Percentiles rank a stretch among this genome's conserved stretches.
Conservation (phyloP, 164 flowering plant species). For the Nymphaea colorata region DNA sequence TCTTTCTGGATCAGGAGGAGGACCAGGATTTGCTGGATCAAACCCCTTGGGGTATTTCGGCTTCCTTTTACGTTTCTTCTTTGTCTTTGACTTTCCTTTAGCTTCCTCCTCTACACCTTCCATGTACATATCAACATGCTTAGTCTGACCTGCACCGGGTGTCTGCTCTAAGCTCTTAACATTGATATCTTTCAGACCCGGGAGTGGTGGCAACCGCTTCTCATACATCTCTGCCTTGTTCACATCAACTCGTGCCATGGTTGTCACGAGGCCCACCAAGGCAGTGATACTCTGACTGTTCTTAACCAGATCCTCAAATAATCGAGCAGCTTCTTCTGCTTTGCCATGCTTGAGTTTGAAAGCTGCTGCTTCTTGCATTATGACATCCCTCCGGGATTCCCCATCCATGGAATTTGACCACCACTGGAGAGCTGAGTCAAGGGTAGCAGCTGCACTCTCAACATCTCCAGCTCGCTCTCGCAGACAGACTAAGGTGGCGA, state of each 20-base stretch:
- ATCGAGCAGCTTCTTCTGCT: slow-evolving; percentile 56
- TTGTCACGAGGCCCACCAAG: slow-evolving; percentile 66
- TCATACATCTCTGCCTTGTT: slow-evolving; percentile 79
- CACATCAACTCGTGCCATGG: slow-evolving; percentile 65
- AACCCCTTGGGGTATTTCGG: slow-evolving; percentile 93
- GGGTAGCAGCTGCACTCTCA: slow-evolving; percentile 59
- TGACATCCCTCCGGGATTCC: slow-evolving; percentile 6
- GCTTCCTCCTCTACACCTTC: slow-evolving; percentile 34
- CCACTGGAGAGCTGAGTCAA: slow-evolving; percentile 66
- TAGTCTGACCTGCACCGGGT: slow-evolving; percentile 62
- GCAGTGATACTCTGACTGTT: slow-evolving; percentile 60
- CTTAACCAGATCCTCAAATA: slow-evolving; percentile 73
- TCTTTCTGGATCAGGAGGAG: slow-evolving; percentile 95
- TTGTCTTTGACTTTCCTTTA: slow-evolving; percentile 37
- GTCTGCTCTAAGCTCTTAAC: slow-evolving; percentile 73
- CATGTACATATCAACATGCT: slow-evolving; percentile 10
- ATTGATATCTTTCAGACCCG: slow-evolving; percentile 61
- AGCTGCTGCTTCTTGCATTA: slow-evolving; percentile 81
- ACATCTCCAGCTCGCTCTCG: slow-evolving; percentile 81
- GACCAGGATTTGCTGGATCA: slow-evolving; percentile 92
- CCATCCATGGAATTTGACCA: slow-evolving; percentile 29
- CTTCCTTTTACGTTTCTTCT: slow-evolving; percentile 94
- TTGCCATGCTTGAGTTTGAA: slow-evolving; percentile 82
- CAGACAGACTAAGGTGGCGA: slow-evolving; percentile 77
- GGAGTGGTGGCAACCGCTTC: slow-evolving; percentile 60